Conservation (phyloP, 352 stramenopile genomes). For the Detonula confervacea region DNA sequence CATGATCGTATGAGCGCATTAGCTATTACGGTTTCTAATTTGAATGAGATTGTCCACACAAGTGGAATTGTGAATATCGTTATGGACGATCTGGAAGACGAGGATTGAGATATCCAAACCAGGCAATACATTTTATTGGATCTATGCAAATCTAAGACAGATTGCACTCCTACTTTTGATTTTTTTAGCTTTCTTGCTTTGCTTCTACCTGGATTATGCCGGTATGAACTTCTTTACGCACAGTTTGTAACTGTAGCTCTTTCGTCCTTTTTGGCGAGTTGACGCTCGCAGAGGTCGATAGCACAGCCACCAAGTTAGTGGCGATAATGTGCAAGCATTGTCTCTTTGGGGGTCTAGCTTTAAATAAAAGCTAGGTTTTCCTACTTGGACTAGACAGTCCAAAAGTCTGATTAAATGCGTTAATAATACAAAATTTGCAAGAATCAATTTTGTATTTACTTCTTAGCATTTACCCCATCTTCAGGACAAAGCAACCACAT, state of each 20-base stretch:
- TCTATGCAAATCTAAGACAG: not conserved
- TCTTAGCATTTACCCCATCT: not conserved
- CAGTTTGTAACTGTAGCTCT: too few species aligned
- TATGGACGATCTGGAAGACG: not conserved
- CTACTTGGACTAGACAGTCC: too few species aligned
- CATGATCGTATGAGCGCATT: not conserved
- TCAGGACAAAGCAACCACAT: not conserved
- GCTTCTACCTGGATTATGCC: not conserved
- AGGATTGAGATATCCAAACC: not conserved
- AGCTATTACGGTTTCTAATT: not conserved
- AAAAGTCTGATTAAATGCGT: too few species aligned
- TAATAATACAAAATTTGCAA: too few species aligned
- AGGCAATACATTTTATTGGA: not conserved
- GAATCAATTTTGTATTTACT: too few species aligned
- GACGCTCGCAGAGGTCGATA: too few species aligned
- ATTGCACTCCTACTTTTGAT: not conserved
- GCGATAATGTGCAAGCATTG: not conserved
- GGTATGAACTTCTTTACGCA: too few species aligned
- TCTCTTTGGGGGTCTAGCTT: too few species aligned
- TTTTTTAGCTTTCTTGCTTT: constrained; percentile 4
- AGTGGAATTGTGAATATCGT: not conserved
- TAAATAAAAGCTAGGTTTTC: too few species aligned
- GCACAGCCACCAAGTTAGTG: not conserved
- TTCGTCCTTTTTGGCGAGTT: too few species aligned
- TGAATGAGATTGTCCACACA: not conserved